phyloP scores from a whole-genome alignment of 345 rosid genomes.

The Aethionema arabicum region DNA sequence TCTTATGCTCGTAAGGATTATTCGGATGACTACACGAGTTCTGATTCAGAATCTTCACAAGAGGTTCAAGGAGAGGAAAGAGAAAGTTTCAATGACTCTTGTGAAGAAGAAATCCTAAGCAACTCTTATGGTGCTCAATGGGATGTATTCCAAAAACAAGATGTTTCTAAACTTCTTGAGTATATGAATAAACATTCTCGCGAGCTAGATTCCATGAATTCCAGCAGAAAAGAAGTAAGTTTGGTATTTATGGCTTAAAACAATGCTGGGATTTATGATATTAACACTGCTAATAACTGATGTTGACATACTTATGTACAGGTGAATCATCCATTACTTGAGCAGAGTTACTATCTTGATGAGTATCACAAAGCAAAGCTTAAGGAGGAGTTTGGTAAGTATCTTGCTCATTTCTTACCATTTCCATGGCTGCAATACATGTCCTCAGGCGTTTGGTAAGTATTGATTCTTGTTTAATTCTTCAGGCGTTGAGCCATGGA shows the following conservation, averaged over 20 bases:
- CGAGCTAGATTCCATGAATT: conserved; percentile 47
- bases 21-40: conserved; percentile 49
- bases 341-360: conserved; percentile 82
- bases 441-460: no score
- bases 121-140: conserved; percentile 75
- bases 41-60: conserved; percentile 46
- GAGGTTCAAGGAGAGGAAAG: conserved; percentile 33
- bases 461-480: conserved; percentile 26
- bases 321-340: conserved; percentile 80
- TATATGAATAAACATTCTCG: conserved; percentile 65
- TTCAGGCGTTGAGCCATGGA: conserved; percentile 91
- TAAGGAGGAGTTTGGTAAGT: conserved; percentile 83
- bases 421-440: neutral
- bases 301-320: conserved; percentile 37
- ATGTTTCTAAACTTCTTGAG: conserved; percentile 75
- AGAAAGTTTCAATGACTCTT: conserved; percentile 33
- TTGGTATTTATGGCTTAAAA: neutral
- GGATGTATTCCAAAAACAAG: conserved; percentile 93
- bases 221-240: conserved; percentile 57
- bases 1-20: conserved; percentile 38
- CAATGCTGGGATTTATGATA: neutral
- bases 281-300: conserved; percentile 9
- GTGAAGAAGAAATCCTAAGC: conserved; percentile 37
- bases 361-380: conserved; percentile 71
- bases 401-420: conserved; percentile 4